phyloP scores from a whole-genome alignment of 768 basidiomycete genomes.

The Mycena olivaceomarginata region DNA sequence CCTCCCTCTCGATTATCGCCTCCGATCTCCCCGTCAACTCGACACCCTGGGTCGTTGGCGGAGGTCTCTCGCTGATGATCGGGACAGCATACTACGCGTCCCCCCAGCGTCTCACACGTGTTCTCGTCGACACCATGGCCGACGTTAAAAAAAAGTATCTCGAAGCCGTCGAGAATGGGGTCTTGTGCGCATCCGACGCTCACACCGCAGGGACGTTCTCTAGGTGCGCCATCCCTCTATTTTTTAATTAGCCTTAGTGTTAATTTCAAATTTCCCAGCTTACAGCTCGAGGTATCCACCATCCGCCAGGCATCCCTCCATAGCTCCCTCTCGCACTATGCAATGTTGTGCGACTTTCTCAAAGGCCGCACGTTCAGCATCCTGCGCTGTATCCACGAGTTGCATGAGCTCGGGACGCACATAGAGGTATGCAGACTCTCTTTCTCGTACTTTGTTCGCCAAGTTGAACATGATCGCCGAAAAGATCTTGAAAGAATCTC shows the following conservation, averaged over 20 bases:
- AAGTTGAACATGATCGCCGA: no score
- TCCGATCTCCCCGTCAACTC: no score
- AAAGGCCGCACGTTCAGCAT: not conserved
- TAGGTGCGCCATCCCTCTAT: no score
- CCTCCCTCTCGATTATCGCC: not conserved
- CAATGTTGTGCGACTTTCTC: not conserved
- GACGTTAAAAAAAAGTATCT: not conserved
- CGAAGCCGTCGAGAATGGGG: not conserved
- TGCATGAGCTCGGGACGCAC: not conserved
- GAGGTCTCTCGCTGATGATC: no score
- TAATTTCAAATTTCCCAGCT: not conserved
- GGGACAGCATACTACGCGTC: no score
- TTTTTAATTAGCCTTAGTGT: not conserved
- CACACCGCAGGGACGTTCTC: not conserved
- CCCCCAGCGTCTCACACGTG: no score
- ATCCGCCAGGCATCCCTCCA: conserved; percentile 7
- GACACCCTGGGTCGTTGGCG: no score
- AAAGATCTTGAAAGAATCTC: no score
- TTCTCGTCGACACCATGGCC: not conserved
- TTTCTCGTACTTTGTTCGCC: no score
- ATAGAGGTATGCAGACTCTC: conserved; percentile 1
- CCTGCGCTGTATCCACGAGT: not conserved
- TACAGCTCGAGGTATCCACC: not conserved
- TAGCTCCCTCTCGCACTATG: not conserved
- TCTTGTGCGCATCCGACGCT: not conserved